Evolutionary conservation across 192 early-diverging fungal genomes (phyloP).

Genomic region (Cetraspora pellucida): DNA sequence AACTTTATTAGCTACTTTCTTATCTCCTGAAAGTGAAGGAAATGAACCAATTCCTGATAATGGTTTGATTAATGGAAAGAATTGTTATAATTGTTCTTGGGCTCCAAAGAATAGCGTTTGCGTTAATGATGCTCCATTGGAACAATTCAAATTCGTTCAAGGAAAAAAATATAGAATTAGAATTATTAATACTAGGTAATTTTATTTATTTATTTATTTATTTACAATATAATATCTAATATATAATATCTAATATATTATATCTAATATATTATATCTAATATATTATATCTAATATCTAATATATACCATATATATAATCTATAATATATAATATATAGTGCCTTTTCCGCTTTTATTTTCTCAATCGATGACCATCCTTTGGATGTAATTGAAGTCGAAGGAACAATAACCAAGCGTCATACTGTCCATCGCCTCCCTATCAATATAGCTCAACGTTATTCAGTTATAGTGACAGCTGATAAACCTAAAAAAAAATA

Average conservation of each 20-base stretch:
- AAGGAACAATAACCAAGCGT: constrained; percentile 40
- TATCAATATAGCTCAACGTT: constrained; percentile 47
- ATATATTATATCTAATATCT: no score
- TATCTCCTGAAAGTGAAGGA: neutral
- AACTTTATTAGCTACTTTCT: neutral
- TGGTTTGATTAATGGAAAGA: constrained; percentile 66
- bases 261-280: no score
- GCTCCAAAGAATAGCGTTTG: neutral
- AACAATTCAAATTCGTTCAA: constrained; percentile 62
- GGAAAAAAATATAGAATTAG: constrained; percentile 86
- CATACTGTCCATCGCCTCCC: constrained; percentile 35
- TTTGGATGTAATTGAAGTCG: constrained; percentile 44
- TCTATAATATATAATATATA: neutral
- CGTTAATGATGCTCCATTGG: neutral
- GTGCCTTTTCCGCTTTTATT: constrained; percentile 38
- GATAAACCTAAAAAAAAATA: constrained; percentile 45
- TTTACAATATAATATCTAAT: no score
- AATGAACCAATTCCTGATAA: constrained; percentile 59
- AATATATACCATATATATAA: no score
- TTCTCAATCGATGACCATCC: constrained; percentile 48
- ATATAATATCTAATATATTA: no score
- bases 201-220: neutral
- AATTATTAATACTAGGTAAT: constrained; percentile 65
- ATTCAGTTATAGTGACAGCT: constrained; percentile 47
- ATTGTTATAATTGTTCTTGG: constrained; percentile 31